Evolutionary conservation across 176 grass and related monocot species (phyloP).

Genomic region (Bolboschoenus planiculmis): DNA sequence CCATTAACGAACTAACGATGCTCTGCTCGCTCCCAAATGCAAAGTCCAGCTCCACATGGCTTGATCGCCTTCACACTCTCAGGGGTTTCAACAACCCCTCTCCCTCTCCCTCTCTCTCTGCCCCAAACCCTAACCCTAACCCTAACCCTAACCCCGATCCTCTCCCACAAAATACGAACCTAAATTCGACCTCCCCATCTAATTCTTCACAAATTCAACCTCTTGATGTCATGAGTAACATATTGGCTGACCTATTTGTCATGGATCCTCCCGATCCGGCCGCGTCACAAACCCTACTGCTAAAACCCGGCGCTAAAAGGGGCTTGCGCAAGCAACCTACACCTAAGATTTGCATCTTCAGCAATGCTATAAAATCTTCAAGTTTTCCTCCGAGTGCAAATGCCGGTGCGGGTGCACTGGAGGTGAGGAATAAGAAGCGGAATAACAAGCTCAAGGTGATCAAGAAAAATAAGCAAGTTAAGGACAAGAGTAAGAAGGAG

Average conservation of each 20-base stretch:
- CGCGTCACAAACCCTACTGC: no score
- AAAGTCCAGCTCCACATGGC: slow-evolving; percentile 45
- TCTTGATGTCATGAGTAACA: slow-evolving; percentile 22
- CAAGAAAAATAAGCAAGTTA: slow-evolving; percentile 24
- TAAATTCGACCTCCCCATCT: background rate
- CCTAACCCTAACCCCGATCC: background rate
- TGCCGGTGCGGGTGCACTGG: no score
- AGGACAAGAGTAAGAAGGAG: slow-evolving; percentile 13
- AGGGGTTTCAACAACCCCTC: slow-evolving; percentile 50
- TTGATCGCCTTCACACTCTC: slow-evolving; percentile 65
- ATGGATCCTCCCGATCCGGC: slow-evolving; percentile 26
- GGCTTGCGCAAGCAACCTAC: slow-evolving; percentile 23
- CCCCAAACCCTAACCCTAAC: slow-evolving; percentile 19
- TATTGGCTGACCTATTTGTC: slow-evolving; percentile 60
- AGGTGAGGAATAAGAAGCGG: no score
- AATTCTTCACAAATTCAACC: no score
- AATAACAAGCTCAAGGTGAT: slow-evolving; percentile 27
- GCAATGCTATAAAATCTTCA: no score
- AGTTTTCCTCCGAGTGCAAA: no score
- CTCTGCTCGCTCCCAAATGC: slow-evolving; percentile 6
- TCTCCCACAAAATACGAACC: background rate
- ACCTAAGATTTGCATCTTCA: slow-evolving; percentile 12
- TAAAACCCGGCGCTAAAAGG: background rate
- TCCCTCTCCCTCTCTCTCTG: background rate
- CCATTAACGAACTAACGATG: no score